Evolutionary conservation across 2,329 filamentous ascomycete species (phyloP), one percentile per base, ranked within the genome.

Genomic region (Lecanoromycetidae sp.): DNA sequence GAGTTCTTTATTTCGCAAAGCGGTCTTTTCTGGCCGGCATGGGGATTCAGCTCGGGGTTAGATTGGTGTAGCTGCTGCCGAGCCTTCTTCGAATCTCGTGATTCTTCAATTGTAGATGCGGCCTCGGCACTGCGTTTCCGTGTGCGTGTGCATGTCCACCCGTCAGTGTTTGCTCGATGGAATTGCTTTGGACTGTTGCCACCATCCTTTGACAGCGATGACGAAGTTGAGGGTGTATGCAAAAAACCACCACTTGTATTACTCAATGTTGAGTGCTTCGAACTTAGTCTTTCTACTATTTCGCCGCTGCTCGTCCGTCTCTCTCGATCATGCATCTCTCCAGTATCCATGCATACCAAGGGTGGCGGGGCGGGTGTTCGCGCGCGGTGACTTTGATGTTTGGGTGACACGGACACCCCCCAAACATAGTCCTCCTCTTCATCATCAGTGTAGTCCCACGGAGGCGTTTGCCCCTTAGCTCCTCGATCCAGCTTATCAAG

Each of bases 401-500:
- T n/a, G n/a, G n/a, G n/a, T n/a, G n/a, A n/a, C n/a, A n/a, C n/a
- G n/a, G n/a, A n/a, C n/a, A n/a, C n/a, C n/a, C n/a, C n/a, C n/a
- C n/a, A n/a, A n/a, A n/a, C n/a, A n/a, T n/a, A n/a, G n/a, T 35
- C 39, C 8, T 44, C 47, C 19, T 47, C 40, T 23, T 49, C 47
- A 27, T 52, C 26, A 12, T 54, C 44, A 22, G 40, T 41, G 12
- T 30, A n/a, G 10, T 52, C 46, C 49, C 49, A 54, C 35, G 32
- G 19, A 5, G 35, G 23, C 12, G n/a, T 17, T 15, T 26, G 10
- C 17, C 39, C 34, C 5, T 38, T 29, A 7, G 41, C 22, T 12
- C 46, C 30, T 19, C 48, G 55, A 54, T 79, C 73, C 0, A 74
- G 70, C 20, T 64, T 60, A 52, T 81, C 74, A n/a, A 87, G 61